Evolutionary conservation across 371 early-diverging fungal genomes (phyloP).

Genomic region (Dichotomocladium elegans): DNA sequence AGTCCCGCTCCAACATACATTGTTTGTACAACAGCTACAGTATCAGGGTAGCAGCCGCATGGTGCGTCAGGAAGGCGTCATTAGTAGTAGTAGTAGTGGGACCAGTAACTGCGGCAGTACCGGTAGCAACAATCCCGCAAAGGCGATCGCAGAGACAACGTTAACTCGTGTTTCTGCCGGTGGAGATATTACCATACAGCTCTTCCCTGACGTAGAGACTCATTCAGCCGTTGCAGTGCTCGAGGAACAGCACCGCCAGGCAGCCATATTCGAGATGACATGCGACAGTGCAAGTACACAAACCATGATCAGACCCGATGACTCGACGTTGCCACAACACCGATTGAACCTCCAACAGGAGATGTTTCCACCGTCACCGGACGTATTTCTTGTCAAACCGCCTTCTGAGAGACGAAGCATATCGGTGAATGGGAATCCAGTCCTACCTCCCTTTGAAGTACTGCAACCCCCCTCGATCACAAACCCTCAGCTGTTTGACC

Average conservation of each 20-base stretch:
- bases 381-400: too few species aligned
- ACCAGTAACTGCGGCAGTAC: conserved; percentile 1
- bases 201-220: too few species aligned
- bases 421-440: too few species aligned
- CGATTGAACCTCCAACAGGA: too few species aligned
- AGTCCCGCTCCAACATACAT: not conserved
- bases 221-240: too few species aligned
- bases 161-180: conserved; percentile 7
- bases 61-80: too few species aligned
- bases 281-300: not conserved
- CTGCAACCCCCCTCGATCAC: not conserved
- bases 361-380: too few species aligned
- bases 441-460: not conserved
- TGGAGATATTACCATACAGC: not conserved
- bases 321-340: too few species aligned
- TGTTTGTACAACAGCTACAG: too few species aligned
- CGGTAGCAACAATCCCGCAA: conserved; percentile 3
- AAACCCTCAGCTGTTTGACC: not conserved
- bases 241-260: conserved; percentile 3
- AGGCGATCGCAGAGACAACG: conserved; percentile 2
- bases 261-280: not conserved
- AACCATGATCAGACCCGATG: conserved; percentile 5
- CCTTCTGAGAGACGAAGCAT: too few species aligned
- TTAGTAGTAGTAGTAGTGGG: too few species aligned
- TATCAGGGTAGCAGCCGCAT: too few species aligned